Evolutionary conservation across 2,329 filamentous ascomycete species (phyloP).

Genomic region (Fusarium oligoseptatum): DNA sequence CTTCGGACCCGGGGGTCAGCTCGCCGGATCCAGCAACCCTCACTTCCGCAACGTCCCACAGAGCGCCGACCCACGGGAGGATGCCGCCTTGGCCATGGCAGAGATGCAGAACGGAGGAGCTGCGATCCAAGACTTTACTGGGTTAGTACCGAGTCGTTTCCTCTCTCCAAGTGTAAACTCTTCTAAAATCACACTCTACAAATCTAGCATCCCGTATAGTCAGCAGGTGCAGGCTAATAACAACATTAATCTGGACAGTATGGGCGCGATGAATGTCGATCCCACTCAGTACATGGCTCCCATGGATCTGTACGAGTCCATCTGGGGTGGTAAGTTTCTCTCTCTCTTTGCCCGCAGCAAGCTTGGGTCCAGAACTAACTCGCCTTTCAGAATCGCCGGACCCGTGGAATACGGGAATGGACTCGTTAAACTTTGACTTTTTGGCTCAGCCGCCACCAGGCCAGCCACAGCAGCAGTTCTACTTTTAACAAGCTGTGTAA

Average conservation of each 20-base stretch:
- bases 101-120: slow-evolving; percentile 71
- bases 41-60: slow-evolving; percentile 47
- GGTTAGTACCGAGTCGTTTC: slow-evolving; percentile 45
- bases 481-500: slow-evolving; percentile 58
- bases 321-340: slow-evolving; percentile 71
- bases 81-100: slow-evolving; percentile 74
- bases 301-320: slow-evolving; percentile 77
- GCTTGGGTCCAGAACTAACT: slow-evolving; percentile 25
- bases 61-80: slow-evolving; percentile 67
- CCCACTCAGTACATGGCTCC: slow-evolving; percentile 72
- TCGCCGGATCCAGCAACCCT: slow-evolving; percentile 39
- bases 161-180: not conserved
- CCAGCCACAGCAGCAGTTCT: slow-evolving; percentile 69
- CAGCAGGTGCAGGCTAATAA: slow-evolving; percentile 53
- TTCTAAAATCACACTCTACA: slow-evolving; percentile 35
- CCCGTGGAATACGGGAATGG: slow-evolving; percentile 68
- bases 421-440: slow-evolving; percentile 72
- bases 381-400: slow-evolving; percentile 67
- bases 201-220: slow-evolving; percentile 52
- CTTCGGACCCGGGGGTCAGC: slow-evolving; percentile 42
- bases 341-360: not conserved
- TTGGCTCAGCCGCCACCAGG: slow-evolving; percentile 70
- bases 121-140: slow-evolving; percentile 60
- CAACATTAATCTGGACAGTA: slow-evolving; percentile 57
- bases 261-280: slow-evolving; percentile 66